phyloP scores from a whole-genome alignment of 495 filamentous ascomycete species.

The Annulohypoxylon maeteangense region DNA sequence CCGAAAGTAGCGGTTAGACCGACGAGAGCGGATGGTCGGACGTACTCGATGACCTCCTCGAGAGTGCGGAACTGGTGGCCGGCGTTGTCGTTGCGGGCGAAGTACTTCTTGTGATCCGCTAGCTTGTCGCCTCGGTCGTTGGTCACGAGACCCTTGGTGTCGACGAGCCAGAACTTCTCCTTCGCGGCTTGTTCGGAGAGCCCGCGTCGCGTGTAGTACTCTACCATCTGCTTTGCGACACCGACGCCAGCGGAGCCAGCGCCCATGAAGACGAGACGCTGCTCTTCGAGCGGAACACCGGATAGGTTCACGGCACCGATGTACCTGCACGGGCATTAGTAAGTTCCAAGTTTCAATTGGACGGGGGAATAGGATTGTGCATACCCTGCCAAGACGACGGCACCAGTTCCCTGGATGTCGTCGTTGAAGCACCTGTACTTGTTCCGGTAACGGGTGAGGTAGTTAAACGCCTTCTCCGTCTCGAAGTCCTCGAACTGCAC shows the following conservation, averaged over 20 bases:
- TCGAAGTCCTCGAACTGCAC: constrained; percentile 99
- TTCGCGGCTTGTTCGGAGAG: constrained; percentile 91
- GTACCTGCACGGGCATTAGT: constrained; percentile 61
- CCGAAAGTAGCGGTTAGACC: constrained; percentile 94
- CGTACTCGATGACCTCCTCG: constrained; percentile 90
- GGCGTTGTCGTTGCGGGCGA: constrained; percentile 91
- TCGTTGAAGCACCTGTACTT: constrained; percentile 97
- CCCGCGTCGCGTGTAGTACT: constrained; percentile 93
- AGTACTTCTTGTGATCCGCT: constrained; percentile 98
- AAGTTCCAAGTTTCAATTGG: constrained; percentile 24
- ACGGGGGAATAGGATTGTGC: constrained; percentile 18
- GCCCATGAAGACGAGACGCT: constrained; percentile 95
- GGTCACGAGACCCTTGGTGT: constrained; percentile 95
- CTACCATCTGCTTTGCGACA: constrained; percentile 95
- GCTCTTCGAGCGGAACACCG: constrained; percentile 85
- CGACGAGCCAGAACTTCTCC: constrained; percentile 95
- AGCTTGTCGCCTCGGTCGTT: constrained; percentile 92
- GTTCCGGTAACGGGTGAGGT: constrained; percentile 86
- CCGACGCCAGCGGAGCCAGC: constrained; percentile 95
- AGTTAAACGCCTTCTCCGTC: constrained; percentile 89
- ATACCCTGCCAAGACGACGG: constrained; percentile 89
- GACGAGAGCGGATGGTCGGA: constrained; percentile 93
- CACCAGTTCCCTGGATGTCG: constrained; percentile 97
- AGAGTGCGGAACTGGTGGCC: constrained; percentile 90
- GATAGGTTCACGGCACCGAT: constrained; percentile 94